Evolutionary conservation across 2,329 filamentous ascomycete genomes (phyloP).

Genomic region (Tympanopsis confertula): DNA sequence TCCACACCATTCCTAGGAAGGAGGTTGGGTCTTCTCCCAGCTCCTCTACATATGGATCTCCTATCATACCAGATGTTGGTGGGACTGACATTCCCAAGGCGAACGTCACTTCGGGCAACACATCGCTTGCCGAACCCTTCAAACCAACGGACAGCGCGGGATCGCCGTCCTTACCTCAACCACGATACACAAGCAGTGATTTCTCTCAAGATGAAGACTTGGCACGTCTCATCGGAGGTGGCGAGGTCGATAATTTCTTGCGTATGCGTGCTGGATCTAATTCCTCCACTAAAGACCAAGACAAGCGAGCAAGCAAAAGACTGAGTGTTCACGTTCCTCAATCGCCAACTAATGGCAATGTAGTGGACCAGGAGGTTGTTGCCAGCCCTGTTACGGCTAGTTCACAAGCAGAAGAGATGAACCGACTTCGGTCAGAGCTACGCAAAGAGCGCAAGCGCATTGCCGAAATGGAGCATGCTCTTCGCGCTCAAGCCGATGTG

Average conservation of each 20-base stretch:
- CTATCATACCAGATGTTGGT: too few species aligned
- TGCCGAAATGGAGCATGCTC: slow-evolving; percentile 74
- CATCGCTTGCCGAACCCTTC: too few species aligned
- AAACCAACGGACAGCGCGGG: slow-evolving; percentile 21
- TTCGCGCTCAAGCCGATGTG: slow-evolving; percentile 50
- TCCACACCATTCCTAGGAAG: not conserved
- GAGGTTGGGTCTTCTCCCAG: not conserved
- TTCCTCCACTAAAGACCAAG: too few species aligned
- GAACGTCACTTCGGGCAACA: too few species aligned
- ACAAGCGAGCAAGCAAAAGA: too few species aligned
- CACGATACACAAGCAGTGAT: slow-evolving; percentile 68
- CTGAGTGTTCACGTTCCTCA: too few species aligned
- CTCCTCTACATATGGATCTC: too few species aligned
- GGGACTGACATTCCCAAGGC: too few species aligned
- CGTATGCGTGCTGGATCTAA: too few species aligned
- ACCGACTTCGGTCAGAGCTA: slow-evolving; percentile 51
- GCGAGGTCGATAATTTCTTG: too few species aligned
- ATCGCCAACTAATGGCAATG: slow-evolving; percentile 49
- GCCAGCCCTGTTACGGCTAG: too few species aligned
- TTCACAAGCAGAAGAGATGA: slow-evolving; percentile 27
- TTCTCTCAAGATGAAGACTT: slow-evolving; percentile 95
- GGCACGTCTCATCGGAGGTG: slow-evolving; percentile 71
- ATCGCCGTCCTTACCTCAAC: slow-evolving; percentile 54
- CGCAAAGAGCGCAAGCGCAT: slow-evolving; percentile 63
- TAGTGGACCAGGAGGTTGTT: slow-evolving; percentile 28